Percentiles rank a stretch among this genome's conserved stretches.
phyloP scores from a whole-genome alignment of 2,329 filamentous ascomycete species.

The Aspergillus sp. region DNA sequence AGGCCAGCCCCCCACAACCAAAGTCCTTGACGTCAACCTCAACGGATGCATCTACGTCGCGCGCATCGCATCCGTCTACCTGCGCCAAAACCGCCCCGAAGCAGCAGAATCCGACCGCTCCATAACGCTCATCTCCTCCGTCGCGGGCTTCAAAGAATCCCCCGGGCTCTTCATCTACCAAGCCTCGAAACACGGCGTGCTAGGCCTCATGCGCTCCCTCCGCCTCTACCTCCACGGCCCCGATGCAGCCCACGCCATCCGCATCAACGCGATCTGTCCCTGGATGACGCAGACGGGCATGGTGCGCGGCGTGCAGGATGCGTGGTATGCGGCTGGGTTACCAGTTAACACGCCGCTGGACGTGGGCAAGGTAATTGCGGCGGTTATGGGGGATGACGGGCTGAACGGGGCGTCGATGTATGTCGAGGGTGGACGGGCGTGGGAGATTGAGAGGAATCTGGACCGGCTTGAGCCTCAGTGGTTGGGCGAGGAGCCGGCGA shows the following conservation, averaged over 20 bases:
- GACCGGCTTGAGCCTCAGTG: slow-evolving; percentile 47
- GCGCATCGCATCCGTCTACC: slow-evolving; percentile 56
- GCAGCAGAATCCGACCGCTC: slow-evolving; percentile 42
- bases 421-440: slow-evolving; percentile 48
- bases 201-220: slow-evolving; percentile 54
- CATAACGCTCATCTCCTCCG: slow-evolving; percentile 50
- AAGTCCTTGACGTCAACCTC: slow-evolving; percentile 54
- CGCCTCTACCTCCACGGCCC: slow-evolving; percentile 35
- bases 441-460: slow-evolving; percentile 51
- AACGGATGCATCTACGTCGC: slow-evolving; percentile 53
- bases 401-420: slow-evolving; percentile 49
- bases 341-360: slow-evolving; percentile 47
- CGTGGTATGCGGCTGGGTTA: slow-evolving; percentile 43
- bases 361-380: slow-evolving; percentile 45
- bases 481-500: slow-evolving; percentile 46
- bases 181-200: slow-evolving; percentile 54
- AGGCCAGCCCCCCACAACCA: slow-evolving; percentile 35
- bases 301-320: slow-evolving; percentile 39
- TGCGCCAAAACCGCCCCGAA: slow-evolving; percentile 43
- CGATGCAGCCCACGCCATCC: slow-evolving; percentile 41
- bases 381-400: slow-evolving; percentile 37
- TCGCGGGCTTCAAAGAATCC: slow-evolving; percentile 55
- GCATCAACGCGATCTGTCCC: slow-evolving; percentile 51
- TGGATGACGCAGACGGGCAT: slow-evolving; percentile 47
- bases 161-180: slow-evolving; percentile 55